Base-by-base conservation (phyloP, 2,329 filamentous ascomycete species). In the Colletotrichum tanaceti region DNA sequence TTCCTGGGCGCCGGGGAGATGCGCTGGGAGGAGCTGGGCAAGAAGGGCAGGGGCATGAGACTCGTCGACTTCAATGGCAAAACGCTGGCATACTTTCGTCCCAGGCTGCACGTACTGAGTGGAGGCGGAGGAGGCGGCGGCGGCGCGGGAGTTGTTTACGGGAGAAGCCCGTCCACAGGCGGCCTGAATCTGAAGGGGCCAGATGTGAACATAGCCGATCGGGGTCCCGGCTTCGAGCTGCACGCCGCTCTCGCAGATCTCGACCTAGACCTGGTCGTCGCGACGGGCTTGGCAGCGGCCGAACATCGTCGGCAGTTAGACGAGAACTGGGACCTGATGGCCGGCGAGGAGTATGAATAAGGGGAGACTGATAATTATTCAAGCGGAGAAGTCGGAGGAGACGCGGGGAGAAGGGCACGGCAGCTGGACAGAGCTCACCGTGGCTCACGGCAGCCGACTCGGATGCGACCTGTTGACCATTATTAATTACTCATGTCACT, bases 1-100 rank as follows among this genome's bases (percentile, higher is more conserved):
- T 70, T 70, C 54, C 39, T 63, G 41, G 57, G 61, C 28, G 47
- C 53, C 3, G 50, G 54, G 18, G 63, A 68, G 59, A 68, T 71
- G 63, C 49, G 59, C 6, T 71, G 70, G 70, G 59, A 71, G 32
- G 43, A 53, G 35, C 39, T 55, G 7, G 46, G 44, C 35, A 61
- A 52, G 44, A 28, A 46, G 43, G 46, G 54, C 44, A 58, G 52
- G 22, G 70, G 63, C 43, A 52, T 71, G 41, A 61, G 14, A 49
- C 68, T 71, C n/a, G 22, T 64, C 22, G 70, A 71, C 64, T 62
- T 68, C 35, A 67, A 70, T 35, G 63, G 67, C n/a, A 58, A 58
- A 16, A 55, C 20, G 4, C 53, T 49, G 35, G 63, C 58, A 22
- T 35, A 54, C 47, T 70, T 70, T 39, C 67, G 64, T 41, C 62